Evolutionary conservation across 2,329 filamentous ascomycete genomes (phyloP).

Genomic region (Ceratocystis cacaofunesta): DNA sequence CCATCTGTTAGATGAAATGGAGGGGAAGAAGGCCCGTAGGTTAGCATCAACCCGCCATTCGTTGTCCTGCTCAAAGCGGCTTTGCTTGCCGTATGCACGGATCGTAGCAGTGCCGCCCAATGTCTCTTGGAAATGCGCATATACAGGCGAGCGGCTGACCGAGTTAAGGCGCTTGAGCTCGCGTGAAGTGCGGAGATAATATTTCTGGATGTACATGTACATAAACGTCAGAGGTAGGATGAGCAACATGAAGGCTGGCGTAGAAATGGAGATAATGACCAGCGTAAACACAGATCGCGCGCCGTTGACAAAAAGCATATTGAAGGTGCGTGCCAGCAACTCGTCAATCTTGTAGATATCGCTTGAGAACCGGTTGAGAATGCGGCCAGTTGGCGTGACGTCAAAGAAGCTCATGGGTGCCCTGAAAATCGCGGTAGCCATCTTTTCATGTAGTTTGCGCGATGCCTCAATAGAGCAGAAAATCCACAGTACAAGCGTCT

Average conservation of each 20-base stretch:
- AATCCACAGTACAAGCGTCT: conserved; percentile 94
- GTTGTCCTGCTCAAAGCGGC: conserved; percentile 79
- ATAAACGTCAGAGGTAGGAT: conserved; percentile 67
- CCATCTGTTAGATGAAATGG: conserved; percentile 89
- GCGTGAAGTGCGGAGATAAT: conserved; percentile 89
- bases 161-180: conserved; percentile 94
- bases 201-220: conserved; percentile 89
- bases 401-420: conserved; percentile 99
- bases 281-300: conserved; percentile 70
- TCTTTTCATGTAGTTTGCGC: conserved; percentile 87
- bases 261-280: conserved; percentile 65
- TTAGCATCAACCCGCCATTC: conserved; percentile 97
- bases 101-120: conserved; percentile 90
- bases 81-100: conserved; percentile 79
- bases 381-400: conserved; percentile 88
- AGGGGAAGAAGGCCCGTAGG: conserved; percentile 85
- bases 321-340: conserved; percentile 89
- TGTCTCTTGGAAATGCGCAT: conserved; percentile 95
- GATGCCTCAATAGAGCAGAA: conserved; percentile 99
- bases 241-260: conserved; percentile 64
- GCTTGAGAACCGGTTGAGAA: conserved; percentile 87
- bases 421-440: conserved; percentile 94
- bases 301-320: conserved; percentile 77
- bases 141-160: conserved; percentile 88
- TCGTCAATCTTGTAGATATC: conserved; percentile 77